Conservation (phyloP, 495 filamentous ascomycete genomes). For the Penicillium ochrochloron region DNA sequence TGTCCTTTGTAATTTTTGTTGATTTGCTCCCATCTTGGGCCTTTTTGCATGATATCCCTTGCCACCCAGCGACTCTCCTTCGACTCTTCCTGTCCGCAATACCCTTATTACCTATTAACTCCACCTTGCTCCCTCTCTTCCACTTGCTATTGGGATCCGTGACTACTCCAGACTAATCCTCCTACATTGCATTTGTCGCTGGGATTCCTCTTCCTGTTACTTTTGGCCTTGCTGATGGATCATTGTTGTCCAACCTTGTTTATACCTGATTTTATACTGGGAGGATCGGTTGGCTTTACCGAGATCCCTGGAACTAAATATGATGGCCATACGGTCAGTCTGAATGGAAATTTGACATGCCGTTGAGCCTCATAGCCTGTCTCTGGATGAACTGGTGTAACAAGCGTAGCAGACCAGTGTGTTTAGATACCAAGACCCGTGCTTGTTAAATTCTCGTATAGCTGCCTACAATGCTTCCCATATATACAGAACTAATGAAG, state of each 20-base stretch:
- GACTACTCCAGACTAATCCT: neutral
- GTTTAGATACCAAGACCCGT: neutral
- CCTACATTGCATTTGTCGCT: constrained; percentile 1
- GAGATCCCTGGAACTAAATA: constrained; percentile 10
- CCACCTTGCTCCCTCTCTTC: neutral
- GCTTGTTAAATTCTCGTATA: neutral
- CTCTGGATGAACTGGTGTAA: neutral
- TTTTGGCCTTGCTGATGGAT: constrained; percentile 18
- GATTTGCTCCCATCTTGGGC: constrained; percentile 8
- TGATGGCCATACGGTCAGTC: constrained; percentile 13
- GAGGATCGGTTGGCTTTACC: neutral
- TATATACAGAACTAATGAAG: no score
- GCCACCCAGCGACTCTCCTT: constrained; percentile 23
- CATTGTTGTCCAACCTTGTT: constrained; percentile 15
- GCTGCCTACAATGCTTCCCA: neutral
- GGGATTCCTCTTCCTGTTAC: constrained; percentile 19
- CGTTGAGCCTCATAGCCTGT: neutral
- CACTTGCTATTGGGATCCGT: constrained; percentile 6
- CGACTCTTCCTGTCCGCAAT: neutral
- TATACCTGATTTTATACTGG: constrained; percentile 13
- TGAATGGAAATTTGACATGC: neutral
- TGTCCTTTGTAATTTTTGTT: constrained; percentile 32
- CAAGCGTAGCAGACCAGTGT: neutral
- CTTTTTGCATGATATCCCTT: constrained; percentile 39
- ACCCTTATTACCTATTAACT: constrained; percentile 6